A percentile compares a stretch with the other conserved stretches of the same genome.
Conservation (phyloP, 371 early-diverging fungal species). For the Mucor sp. region DNA sequence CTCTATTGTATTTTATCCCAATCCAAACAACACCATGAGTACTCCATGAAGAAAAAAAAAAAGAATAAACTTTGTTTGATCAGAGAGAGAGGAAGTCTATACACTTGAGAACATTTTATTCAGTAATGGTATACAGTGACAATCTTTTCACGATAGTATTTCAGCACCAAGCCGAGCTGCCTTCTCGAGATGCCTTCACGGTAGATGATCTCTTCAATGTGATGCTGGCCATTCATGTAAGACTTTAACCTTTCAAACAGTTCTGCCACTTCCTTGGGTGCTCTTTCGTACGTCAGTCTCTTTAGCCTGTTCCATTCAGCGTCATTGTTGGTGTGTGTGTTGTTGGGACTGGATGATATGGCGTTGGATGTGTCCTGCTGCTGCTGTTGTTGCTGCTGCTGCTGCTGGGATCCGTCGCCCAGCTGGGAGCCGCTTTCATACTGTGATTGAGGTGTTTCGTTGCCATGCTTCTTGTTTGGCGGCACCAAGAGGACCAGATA, state of each 20-base stretch:
- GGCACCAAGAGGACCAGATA: conserved; percentile 74
- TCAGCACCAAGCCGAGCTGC: conserved; percentile 62
- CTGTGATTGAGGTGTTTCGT: conserved; percentile 16
- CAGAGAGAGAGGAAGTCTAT: too few species aligned
- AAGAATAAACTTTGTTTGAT: neutral
- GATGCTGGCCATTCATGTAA: conserved; percentile 82
- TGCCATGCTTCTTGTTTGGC: conserved; percentile 12
- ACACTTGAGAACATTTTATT: neutral
- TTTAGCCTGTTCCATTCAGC: conserved; percentile 33
- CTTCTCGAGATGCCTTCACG: conserved; percentile 70
- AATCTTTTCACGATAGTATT: conserved; percentile 59
- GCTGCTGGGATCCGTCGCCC: neutral
- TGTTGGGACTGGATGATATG: conserved; percentile 33
- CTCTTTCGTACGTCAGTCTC: conserved; percentile 43
- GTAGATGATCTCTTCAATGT: conserved; percentile 83
- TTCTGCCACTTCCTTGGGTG: conserved; percentile 55
- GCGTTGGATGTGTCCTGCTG: conserved; percentile 3
- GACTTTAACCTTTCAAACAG: conserved; percentile 69
- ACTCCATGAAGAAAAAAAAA: neutral
- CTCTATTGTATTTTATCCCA: conserved; percentile 46
- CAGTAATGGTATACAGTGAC: conserved; percentile 52
- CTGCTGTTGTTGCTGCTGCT: neutral
- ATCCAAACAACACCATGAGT: conserved; percentile 17
- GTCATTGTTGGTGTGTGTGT: conserved; percentile 27
- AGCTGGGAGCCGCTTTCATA: neutral